Base-by-base conservation (phyloP, 2,329 filamentous ascomycete species). In the Xylariomycetidae sp. region DNA sequence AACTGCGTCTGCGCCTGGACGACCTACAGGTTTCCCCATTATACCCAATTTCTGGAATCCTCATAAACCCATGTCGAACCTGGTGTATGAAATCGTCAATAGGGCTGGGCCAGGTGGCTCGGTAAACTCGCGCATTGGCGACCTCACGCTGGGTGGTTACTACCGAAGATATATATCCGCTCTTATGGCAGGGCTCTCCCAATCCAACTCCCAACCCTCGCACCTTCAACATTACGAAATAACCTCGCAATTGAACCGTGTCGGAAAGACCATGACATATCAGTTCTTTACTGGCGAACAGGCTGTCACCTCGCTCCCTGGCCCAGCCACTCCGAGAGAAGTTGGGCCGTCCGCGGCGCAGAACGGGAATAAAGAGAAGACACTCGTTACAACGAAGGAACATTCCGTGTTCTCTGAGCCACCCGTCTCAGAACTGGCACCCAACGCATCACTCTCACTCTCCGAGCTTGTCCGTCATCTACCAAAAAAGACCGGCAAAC, bases 181-280 rank as follows among this genome's bases (percentile, higher is more conserved):
- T 4, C 49, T 59, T 34, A 58, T 54, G 2, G 49, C 48, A 2
- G 46, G 50, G 4, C 44, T 60, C 14, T 52, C 55, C 5, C 39
- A 49, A 47, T 61, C 40, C 4, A 50, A 59, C 20, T 48, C 49
- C n/a, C 64, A 69, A 36, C 64, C 65, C 13, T 29, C 46, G 10
- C 57, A 66, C 31, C 48, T 68, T 24, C 45, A 53, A 19, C 57
- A 61, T 14, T 59, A 67, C 19, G 56, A 61, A 34, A 52, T 68
- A 16, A 50, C 42, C 22, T 60, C 59, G 30, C 50, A 59, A 27
- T 46, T 63, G 4, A 53, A 53, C 7, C 60, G 63, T 6, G 38
- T 54, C 3, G 61, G 61, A 8, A 66, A 62, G 40, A 63, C 60
- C 18, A 59, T 58, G 32, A 59, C 60, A 8, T 67, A 65, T 39